Conservation (phyloP, 2,329 filamentous ascomycete genomes). For the Penicillium palitans region DNA sequence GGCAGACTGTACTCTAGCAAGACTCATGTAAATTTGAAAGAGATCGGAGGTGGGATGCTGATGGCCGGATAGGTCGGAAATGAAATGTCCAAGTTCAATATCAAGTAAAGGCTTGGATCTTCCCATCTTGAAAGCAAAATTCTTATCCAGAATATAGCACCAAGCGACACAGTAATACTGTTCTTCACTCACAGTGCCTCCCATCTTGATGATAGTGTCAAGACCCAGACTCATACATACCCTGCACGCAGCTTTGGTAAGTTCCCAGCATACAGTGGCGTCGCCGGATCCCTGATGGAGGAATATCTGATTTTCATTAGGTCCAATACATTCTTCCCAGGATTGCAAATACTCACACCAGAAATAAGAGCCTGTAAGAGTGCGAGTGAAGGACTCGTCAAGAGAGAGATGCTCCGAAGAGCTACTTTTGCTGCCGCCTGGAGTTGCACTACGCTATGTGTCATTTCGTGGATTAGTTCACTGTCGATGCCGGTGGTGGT, state of each 20-base stretch:
- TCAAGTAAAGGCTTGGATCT: background rate
- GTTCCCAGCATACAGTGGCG: background rate
- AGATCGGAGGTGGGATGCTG: background rate
- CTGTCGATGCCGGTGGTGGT: background rate
- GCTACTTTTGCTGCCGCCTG: background rate
- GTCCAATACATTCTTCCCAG: background rate
- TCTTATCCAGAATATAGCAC: background rate
- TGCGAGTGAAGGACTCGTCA: background rate
- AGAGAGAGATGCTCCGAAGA: background rate
- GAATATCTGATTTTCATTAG: background rate
- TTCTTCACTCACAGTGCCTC: background rate
- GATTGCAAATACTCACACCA: background rate
- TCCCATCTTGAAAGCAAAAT: background rate
- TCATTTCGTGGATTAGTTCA: background rate
- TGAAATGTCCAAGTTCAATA: background rate
- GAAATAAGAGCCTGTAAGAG: background rate
- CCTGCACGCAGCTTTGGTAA: background rate
- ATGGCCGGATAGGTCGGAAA: background rate
- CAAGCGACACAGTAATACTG: background rate
- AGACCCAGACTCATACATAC: background rate
- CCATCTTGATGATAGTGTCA: background rate
- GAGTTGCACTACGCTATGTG: background rate
- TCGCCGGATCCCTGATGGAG: background rate
- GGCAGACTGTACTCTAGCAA: background rate
- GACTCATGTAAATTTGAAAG: background rate